Percentiles rank a stretch among this genome's conserved stretches.
These are phyloP conservation scores for Cubamyces lactineus DNA, from an alignment of 768 basidiomycete genomes.

Conservation along the genomic window DNA sequence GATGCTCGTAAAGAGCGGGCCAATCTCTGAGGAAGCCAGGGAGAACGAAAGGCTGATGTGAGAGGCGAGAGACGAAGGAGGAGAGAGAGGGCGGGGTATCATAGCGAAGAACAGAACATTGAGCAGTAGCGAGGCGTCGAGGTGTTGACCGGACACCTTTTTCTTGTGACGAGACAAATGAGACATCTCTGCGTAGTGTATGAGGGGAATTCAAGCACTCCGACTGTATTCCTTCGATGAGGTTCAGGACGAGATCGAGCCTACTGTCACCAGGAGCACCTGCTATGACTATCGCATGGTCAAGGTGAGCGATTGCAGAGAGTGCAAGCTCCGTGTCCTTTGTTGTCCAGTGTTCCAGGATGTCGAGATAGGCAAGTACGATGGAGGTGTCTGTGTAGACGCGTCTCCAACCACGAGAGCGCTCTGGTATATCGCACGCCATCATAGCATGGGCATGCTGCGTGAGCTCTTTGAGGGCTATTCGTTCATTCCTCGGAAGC, in stretches of 20 bases:
- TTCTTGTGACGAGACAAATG: not conserved
- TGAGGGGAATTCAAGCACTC: slow-evolving; percentile 25
- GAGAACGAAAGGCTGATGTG: slow-evolving; percentile 71
- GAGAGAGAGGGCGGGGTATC: slow-evolving; percentile 57
- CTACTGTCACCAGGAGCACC: slow-evolving; percentile 69
- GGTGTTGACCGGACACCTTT: not conserved
- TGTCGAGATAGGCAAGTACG: slow-evolving; percentile 51
- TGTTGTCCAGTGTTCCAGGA: slow-evolving; percentile 10
- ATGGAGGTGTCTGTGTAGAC: slow-evolving; percentile 80
- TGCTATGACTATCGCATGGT: slow-evolving; percentile 82
- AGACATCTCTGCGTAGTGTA: slow-evolving; percentile 2
- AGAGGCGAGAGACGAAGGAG: slow-evolving; percentile 45
- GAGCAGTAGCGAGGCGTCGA: slow-evolving; percentile 10
- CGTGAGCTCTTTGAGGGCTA: slow-evolving; percentile 48
- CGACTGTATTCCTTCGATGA: slow-evolving; percentile 68
- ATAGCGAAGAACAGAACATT: slow-evolving; percentile 43
- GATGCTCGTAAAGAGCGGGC: slow-evolving; percentile 73
- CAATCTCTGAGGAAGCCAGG: slow-evolving; percentile 65
- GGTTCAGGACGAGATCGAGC: slow-evolving; percentile 59
- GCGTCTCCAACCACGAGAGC: slow-evolving; percentile 57
- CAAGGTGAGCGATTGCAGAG: slow-evolving; percentile 63
- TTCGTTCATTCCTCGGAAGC: not conserved
- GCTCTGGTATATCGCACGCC: slow-evolving; percentile 40
- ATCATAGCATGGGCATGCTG: slow-evolving; percentile 53
- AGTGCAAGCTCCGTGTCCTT: slow-evolving; percentile 33